Conservation (phyloP, 2,329 filamentous ascomycete species). For the Penicillium sp. region DNA sequence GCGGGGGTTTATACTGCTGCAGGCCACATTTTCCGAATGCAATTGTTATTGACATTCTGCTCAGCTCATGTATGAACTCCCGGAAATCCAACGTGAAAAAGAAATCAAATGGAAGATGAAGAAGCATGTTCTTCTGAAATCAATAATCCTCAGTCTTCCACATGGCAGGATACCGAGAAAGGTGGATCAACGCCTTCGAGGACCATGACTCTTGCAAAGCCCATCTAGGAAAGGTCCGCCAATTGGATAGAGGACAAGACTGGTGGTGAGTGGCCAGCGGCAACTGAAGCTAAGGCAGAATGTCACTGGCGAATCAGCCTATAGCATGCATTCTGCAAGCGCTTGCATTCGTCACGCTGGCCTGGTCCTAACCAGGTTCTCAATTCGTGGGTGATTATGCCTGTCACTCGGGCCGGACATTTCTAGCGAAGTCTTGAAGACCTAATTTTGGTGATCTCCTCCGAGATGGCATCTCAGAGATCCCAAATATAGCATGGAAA, state of each 20-base stretch:
- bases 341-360: constrained; percentile 34
- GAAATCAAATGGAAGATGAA: constrained; percentile 2
- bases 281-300: constrained; percentile 22
- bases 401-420: constrained; percentile 1
- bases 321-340: constrained; percentile 40
- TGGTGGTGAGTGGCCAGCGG: constrained; percentile 26
- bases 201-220: not conserved
- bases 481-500: constrained; percentile 1
- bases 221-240: not conserved
- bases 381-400: constrained; percentile 4
- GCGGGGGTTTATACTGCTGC: not conserved
- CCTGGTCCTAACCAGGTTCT: constrained; percentile 6
- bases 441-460: not conserved
- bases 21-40: not conserved
- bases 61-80: not conserved
- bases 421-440: not conserved
- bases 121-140: not conserved
- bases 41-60: not conserved
- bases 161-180: not conserved
- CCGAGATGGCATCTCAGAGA: not conserved
- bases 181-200: not conserved
- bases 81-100: not conserved
- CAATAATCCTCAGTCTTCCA: not conserved
- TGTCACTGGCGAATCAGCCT: constrained; percentile 27
- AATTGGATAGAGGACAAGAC: constrained; percentile 10